Evolutionary conservation across 2,329 filamentous ascomycete species (phyloP), one percentile per base, ranked within the genome.

Genomic region (Trichoderma semiorbis): DNA sequence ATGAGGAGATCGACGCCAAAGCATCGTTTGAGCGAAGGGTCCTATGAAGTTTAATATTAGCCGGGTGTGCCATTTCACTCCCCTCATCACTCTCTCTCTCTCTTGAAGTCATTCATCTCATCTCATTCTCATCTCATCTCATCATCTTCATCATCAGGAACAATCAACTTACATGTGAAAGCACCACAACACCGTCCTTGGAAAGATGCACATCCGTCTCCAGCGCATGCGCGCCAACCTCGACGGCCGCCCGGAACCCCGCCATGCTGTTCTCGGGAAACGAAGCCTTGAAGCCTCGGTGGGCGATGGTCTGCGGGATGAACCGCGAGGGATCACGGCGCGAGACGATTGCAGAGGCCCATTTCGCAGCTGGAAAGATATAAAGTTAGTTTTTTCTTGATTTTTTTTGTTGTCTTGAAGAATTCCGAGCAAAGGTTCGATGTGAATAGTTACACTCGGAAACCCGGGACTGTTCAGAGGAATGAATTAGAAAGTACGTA

Each of bases 121-220:
- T 43, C 39, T 30, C 28, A 28, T 28, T 43, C 12, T 14, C 18
- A 50, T 30, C 1, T 12, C 10, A 39, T 36, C 5, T n/a, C 14
- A 36, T 39, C 30, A 7, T 18, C 7, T 34, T n/a, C 14, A 34
- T 21, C 16, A 53, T 14, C 24, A 11, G 34, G 11, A 34, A 32
- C n/a, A 58, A 10, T n/a, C 10, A 16, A 78, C 85, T 79, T 82
- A 93, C 92, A 84, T 97, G 94, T 60, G 92, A 93, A 53, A 98
- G 83, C 11, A 98, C 93, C 0, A 97, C 92, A 0, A 97, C 90
- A 7, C 91, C 91, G 78, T 98, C 95, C 73, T 87, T 89, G 16
- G 93, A 91, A 39, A 98, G 82, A 79, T 97, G 95, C 10, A 98
- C 81, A 77, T 98, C 95, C 21, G 94, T 97, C 83, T 98, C 95